Evolutionary conservation across 768 basidiomycete genomes (phyloP), one percentile per base, ranked within the genome.

Genomic region (Clitopilus passeckerianus): DNA sequence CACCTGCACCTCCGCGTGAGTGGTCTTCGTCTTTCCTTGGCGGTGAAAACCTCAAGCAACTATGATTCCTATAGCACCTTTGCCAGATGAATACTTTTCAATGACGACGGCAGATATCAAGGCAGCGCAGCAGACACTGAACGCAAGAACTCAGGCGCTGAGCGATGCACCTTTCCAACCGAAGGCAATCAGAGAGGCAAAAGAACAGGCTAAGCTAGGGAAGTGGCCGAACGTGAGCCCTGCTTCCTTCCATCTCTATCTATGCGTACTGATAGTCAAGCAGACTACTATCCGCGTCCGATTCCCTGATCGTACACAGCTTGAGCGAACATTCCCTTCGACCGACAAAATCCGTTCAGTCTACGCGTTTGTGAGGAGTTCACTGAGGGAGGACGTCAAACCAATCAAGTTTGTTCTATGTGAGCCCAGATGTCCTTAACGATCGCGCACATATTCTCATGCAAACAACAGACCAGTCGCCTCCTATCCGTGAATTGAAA

Each of bases 391-490:
- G 58, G 90, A 93, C 61, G 84, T 86, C 50, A 86, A 90, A 68
- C 80, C 86, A 2, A 83, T 84, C 72, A 92, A 93, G 66, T 96
- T 94, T 66, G 79, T 93, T 37, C 78, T 96, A 37, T 95, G 93
- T 95, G 65, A 56, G 86, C 80, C 34, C 30, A 34, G 24, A 8
- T 37, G 4, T 54, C 33, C 7, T 44, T 24, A 41, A 33, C 2
- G n/a, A 6, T 53, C 55, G 37, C 22, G 5, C 14, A 16, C 16
- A 15, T 18, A 30, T 35, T 30, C 3, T 57, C 12, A 35, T 34
- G 20, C n/a, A 20, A 10, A 27, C 54, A 24, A 24, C 27, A 94
- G 92, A 90, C 71, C 91, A 94, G 74, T 74, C 79, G 5, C 92
- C 91, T 1, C 94, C 93, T 1, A 87, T 86, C 65, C 85, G 88